Conservation (phyloP, 305 asterid species). For the Rubia peregrina region DNA sequence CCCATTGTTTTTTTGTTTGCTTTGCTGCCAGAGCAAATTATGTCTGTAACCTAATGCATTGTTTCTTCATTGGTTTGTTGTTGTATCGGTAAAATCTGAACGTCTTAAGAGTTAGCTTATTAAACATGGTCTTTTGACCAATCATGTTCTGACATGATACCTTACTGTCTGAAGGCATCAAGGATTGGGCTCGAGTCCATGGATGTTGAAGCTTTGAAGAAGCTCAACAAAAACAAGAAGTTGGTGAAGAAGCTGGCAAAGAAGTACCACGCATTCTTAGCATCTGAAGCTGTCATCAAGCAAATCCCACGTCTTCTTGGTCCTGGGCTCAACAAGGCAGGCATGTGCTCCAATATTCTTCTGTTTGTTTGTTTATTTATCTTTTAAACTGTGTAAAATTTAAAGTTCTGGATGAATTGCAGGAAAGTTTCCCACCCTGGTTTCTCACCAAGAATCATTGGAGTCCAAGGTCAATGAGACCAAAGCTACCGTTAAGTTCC, state of each 20-base stretch:
- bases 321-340: slow-evolving; percentile 31
- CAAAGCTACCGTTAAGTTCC: slow-evolving; percentile 41
- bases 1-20: no score
- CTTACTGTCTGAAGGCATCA: slow-evolving; percentile 16
- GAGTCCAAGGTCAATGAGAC: slow-evolving; percentile 39
- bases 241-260: slow-evolving; percentile 31
- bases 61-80: neutral
- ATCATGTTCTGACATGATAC: neutral
- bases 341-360: slow-evolving; percentile 11
- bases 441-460: slow-evolving; percentile 33
- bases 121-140: neutral
- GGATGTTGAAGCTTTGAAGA: slow-evolving; percentile 30
- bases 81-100: neutral
- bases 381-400: neutral
- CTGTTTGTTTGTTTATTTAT: neutral
- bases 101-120: neutral
- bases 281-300: slow-evolving; percentile 31
- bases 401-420: neutral
- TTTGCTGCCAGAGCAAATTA: no score
- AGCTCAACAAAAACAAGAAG: slow-evolving; percentile 33
- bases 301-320: slow-evolving; percentile 33
- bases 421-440: slow-evolving; percentile 43
- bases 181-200: slow-evolving; percentile 26
- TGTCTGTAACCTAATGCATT: neutral
- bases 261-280: slow-evolving; percentile 28